Percentiles rank a stretch among this genome's conserved stretches.
Evolutionary conservation across 176 grass and related monocot genomes (phyloP).

Genomic region (Olyra latifolia): DNA sequence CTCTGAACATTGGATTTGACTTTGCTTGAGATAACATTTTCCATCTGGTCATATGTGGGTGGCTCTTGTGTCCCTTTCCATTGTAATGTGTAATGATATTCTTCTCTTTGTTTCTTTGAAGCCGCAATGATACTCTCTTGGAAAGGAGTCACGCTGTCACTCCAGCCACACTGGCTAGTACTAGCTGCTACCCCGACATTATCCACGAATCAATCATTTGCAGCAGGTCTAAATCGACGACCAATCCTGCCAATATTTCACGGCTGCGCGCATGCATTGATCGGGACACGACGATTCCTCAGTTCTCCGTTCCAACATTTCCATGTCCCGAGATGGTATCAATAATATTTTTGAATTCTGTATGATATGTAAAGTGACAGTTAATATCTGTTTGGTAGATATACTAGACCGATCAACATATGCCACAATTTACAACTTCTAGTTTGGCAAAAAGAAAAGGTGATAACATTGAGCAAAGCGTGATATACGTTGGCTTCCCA

Average conservation of each 20-base stretch:
- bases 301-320: background rate
- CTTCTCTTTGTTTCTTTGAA: too few species aligned
- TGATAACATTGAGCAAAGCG: too few species aligned
- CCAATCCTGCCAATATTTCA: background rate
- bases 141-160: background rate
- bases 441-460: too few species aligned
- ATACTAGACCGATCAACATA: too few species aligned
- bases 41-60: background rate
- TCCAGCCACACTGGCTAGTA: background rate
- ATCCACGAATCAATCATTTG: constrained; percentile 9
- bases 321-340: too few species aligned
- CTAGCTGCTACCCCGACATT: background rate
- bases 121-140: background rate
- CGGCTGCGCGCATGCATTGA: background rate
- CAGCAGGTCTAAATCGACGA: background rate
- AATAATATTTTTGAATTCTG: too few species aligned
- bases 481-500: too few species aligned
- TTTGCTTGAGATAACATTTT: background rate
- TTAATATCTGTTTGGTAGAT: too few species aligned
- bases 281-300: background rate
- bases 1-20: background rate
- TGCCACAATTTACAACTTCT: too few species aligned
- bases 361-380: too few species aligned
- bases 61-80: constrained; percentile 12
- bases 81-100: too few species aligned